Conservation (phyloP, 257 asterid species). For the Petunia axillaris region DNA sequence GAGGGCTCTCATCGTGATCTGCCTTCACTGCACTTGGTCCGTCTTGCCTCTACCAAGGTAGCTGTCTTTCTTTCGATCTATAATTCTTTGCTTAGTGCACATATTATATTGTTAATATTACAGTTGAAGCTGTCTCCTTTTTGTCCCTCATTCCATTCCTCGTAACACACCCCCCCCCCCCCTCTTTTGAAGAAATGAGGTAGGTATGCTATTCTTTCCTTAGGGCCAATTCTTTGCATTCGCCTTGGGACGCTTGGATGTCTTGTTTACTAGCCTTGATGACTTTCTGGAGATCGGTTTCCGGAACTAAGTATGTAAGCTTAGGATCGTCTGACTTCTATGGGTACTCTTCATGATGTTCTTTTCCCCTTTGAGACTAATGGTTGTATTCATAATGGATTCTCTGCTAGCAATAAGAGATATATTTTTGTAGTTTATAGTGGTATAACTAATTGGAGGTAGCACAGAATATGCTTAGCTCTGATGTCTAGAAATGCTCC, state of each 20-base stretch:
- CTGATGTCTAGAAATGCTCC: not conserved
- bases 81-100: not conserved
- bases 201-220: too few relatives aligned
- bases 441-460: not conserved
- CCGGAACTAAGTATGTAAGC: too few relatives aligned
- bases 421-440: not conserved
- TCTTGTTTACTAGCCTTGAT: too few relatives aligned
- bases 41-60: slow-evolving; percentile 82
- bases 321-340: too few relatives aligned
- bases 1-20: slow-evolving; percentile 98
- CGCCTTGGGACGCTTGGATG: too few relatives aligned
- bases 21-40: slow-evolving; percentile 80
- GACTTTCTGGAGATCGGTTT: too few relatives aligned
- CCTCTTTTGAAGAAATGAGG: too few relatives aligned
- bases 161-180: too few relatives aligned
- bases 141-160: too few relatives aligned
- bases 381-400: not conserved
- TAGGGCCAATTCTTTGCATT: too few relatives aligned
- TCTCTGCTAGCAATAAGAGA: not conserved
- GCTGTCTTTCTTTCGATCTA: not conserved
- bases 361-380: not conserved
- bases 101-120: not conserved
- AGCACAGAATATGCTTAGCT: not conserved
- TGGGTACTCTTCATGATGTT: not conserved
- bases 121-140: not conserved